Percentiles rank a stretch among this genome's conserved stretches.
These are phyloP conservation scores for Tricholoma sp. DNA, from an alignment of 768 basidiomycete genomes.

Conservation along the genomic window DNA sequence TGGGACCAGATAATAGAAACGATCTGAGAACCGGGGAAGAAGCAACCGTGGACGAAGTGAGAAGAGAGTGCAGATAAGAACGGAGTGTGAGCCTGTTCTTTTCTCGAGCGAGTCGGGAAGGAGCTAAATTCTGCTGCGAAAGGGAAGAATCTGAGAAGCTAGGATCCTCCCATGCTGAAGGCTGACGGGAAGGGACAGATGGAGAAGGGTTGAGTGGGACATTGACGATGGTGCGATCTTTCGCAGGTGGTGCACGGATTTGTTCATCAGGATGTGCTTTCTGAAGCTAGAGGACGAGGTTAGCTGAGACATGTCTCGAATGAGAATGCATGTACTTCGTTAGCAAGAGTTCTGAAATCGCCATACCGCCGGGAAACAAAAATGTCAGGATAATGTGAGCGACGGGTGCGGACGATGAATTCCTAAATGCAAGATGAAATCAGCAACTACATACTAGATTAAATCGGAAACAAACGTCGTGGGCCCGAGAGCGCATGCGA, in stretches of 20 bases:
- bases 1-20: constrained; percentile 79
- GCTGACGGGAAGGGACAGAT: constrained; percentile 13
- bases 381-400: constrained; percentile 66
- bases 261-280: constrained; percentile 80
- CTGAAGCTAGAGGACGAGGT: constrained; percentile 53
- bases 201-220: constrained; percentile 33
- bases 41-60: constrained; percentile 67
- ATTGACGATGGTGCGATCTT: constrained; percentile 74
- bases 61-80: constrained; percentile 81
- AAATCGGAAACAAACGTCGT: constrained; percentile 63
- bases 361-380: constrained; percentile 93
- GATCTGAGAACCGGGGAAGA: constrained; percentile 82
- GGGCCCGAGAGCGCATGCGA: constrained; percentile 75
- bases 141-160: constrained; percentile 6
- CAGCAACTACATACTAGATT: background rate
- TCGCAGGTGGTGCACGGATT: constrained; percentile 80
- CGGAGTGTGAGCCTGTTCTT: constrained; percentile 94
- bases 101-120: constrained; percentile 71
- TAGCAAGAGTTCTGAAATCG: constrained; percentile 85
- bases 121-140: constrained; percentile 16
- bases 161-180: background rate
- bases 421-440: constrained; percentile 51
- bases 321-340: constrained; percentile 51
- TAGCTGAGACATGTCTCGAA: constrained; percentile 5
- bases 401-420: constrained; percentile 88